phyloP scores from a whole-genome alignment of 2,329 filamentous ascomycete genomes.

The Orbilia ellipsospora region DNA sequence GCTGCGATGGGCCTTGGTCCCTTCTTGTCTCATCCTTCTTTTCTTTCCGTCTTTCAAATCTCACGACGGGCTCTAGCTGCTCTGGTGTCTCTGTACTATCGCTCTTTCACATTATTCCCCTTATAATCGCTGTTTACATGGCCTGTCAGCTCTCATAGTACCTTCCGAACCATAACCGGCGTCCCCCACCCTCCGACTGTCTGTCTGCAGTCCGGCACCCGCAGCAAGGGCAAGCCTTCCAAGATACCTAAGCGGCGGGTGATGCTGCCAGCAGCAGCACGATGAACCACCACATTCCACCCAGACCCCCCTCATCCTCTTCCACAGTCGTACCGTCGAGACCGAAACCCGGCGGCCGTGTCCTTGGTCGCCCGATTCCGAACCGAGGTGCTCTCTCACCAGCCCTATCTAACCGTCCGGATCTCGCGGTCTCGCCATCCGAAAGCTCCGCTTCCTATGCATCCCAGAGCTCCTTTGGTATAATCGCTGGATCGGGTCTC shows the following conservation, averaged over 20 bases:
- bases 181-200: neutral
- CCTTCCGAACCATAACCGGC: neutral
- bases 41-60: neutral
- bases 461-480: conserved; percentile 51
- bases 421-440: conserved; percentile 46
- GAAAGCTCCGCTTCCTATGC: conserved; percentile 49
- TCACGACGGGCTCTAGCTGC: too few species aligned
- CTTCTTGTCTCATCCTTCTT: conserved; percentile 6
- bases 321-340: conserved; percentile 30
- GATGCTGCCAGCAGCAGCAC: conserved; percentile 40
- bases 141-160: neutral
- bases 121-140: neutral
- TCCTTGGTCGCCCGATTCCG: conserved; percentile 45
- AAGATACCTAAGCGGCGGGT: conserved; percentile 5
- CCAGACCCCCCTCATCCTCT: conserved; percentile 33
- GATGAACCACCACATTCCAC: conserved; percentile 41
- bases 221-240: too few species aligned
- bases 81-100: too few species aligned
- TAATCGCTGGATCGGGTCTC: conserved; percentile 35
- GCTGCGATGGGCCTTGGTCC: neutral
- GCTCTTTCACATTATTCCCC: too few species aligned
- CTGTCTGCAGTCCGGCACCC: too few species aligned
- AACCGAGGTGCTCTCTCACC: conserved; percentile 31
- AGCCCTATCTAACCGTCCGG: conserved; percentile 40
- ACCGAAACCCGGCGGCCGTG: conserved; percentile 46